phyloP scores from a whole-genome alignment of 352 stramenopile genomes.

The Phytophthora agathidicida region DNA sequence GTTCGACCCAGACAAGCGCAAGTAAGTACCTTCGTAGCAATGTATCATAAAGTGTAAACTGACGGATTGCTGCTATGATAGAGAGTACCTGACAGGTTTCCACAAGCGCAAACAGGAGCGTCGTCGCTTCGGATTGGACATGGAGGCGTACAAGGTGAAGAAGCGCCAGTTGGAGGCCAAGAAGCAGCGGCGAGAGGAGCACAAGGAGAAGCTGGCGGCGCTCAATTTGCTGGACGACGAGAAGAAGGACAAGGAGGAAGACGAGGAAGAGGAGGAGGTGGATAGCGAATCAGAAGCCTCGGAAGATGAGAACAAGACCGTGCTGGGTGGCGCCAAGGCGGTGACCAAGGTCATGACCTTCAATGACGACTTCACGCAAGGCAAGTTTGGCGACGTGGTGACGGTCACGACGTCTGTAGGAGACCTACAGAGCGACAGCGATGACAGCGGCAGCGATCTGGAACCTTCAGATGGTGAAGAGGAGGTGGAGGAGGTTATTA shows the following conservation, averaged over 20 bases:
- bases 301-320: conserved; percentile 34
- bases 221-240: conserved; percentile 66
- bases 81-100: conserved; percentile 88
- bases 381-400: conserved; percentile 87
- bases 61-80: conserved; percentile 20
- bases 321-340: conserved; percentile 29
- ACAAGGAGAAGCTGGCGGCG: conserved; percentile 69
- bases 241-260: conserved; percentile 41
- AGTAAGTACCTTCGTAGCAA: too few relatives aligned
- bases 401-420: conserved; percentile 86
- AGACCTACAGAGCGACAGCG: conserved; percentile 77
- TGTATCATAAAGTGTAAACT: neutral
- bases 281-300: conserved; percentile 39
- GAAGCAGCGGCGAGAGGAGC: conserved; percentile 83
- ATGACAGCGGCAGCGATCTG: conserved; percentile 73
- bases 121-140: conserved; percentile 85
- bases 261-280: conserved; percentile 33
- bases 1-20: conserved; percentile 88
- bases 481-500: conserved; percentile 28
- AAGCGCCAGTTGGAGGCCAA: conserved; percentile 79
- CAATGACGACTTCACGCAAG: conserved; percentile 82
- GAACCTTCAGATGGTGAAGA: conserved; percentile 61
- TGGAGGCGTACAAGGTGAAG: conserved; percentile 91
- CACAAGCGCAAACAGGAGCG: conserved; percentile 89
- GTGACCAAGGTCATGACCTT: conserved; percentile 80